A percentile compares a stretch with the other conserved stretches of the same genome.
Conservation (phyloP, 2,329 filamentous ascomycete species). For the Ceratocystis diversiconidia region DNA sequence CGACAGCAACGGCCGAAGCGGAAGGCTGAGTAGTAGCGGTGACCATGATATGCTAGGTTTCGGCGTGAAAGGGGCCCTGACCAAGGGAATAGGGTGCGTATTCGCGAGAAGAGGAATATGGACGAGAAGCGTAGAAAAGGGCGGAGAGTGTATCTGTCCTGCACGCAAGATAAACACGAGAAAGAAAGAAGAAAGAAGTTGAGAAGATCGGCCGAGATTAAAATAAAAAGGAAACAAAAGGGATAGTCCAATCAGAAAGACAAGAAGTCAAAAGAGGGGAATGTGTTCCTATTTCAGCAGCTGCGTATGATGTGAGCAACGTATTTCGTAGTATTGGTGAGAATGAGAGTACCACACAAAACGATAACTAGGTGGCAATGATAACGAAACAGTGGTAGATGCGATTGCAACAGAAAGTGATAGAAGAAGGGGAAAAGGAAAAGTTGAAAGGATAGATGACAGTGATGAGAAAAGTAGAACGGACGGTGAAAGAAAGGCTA, state of each 20-base stretch:
- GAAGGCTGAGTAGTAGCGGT: conserved; percentile 38
- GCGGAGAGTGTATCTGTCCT: neutral
- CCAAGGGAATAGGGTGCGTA: conserved; percentile 93
- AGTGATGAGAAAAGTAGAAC: neutral
- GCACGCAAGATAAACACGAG: neutral
- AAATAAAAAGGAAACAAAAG: neutral
- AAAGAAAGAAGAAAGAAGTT: conserved; percentile 15
- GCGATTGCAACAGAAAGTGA: neutral
- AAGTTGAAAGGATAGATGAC: neutral
- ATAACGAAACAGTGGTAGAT: neutral
- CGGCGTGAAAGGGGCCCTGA: conserved; percentile 63
- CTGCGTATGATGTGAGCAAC: conserved; percentile 16
- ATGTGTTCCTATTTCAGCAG: conserved; percentile 13
- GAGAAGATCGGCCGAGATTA: conserved; percentile 16
- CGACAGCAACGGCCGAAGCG: conserved; percentile 38
- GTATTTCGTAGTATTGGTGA: conserved; percentile 3
- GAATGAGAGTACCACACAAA: neutral
- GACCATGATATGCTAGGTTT: conserved; percentile 47
- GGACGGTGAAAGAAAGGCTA: neutral
- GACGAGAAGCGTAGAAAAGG: conserved; percentile 7
- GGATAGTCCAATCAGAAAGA: neutral
- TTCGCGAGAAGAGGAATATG: conserved; percentile 39
- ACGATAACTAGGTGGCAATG: neutral
- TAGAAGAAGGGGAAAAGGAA: neutral
- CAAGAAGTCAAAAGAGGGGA: conserved; percentile 14